Percentiles rank a stretch among this genome's conserved stretches.
Conservation (phyloP, 2,329 filamentous ascomycete genomes). For the Sordariomycetes sp. region DNA sequence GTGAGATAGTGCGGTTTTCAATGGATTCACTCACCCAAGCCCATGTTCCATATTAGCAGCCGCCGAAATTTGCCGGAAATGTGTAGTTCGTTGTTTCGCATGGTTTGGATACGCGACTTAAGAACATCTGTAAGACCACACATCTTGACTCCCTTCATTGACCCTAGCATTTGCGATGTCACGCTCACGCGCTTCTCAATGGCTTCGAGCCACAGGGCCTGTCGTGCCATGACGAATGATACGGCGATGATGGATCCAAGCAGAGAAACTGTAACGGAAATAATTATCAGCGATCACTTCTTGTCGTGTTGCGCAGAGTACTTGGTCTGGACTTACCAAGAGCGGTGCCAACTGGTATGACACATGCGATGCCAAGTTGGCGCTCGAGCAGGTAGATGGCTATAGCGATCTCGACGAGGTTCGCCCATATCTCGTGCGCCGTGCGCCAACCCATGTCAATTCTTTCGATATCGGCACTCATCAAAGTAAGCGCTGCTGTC, state of each 20-base stretch:
- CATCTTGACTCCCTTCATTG: constrained; percentile 23
- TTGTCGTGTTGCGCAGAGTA: too few species aligned
- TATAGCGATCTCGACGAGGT: constrained; percentile 14
- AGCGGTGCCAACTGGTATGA: constrained; percentile 30
- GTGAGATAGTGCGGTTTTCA: too few species aligned
- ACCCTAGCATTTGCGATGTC: constrained; percentile 16
- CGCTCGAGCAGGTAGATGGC: constrained; percentile 15
- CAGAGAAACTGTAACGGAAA: constrained; percentile 9
- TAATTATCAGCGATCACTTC: neutral
- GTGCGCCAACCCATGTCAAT: constrained; percentile 11
- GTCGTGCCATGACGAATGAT: constrained; percentile 14
- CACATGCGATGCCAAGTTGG: constrained; percentile 32
- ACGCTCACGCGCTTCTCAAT: constrained; percentile 16
- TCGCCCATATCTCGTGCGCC: constrained; percentile 13
- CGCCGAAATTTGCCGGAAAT: constrained; percentile 12
- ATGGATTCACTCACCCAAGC: constrained; percentile 7
- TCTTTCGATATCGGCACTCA: constrained; percentile 16
- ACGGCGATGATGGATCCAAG: constrained; percentile 13
- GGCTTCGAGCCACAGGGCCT: constrained; percentile 15
- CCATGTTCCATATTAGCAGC: constrained; percentile 11
- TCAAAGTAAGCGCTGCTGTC: constrained; percentile 14
- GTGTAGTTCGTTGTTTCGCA: constrained; percentile 10
- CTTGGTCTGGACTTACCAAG: constrained; percentile 9
- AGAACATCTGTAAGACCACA: constrained; percentile 13
- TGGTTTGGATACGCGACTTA: constrained; percentile 7